Conservation (phyloP, 1,284 basidiomycete genomes). For the Apiotrichum sp. region DNA sequence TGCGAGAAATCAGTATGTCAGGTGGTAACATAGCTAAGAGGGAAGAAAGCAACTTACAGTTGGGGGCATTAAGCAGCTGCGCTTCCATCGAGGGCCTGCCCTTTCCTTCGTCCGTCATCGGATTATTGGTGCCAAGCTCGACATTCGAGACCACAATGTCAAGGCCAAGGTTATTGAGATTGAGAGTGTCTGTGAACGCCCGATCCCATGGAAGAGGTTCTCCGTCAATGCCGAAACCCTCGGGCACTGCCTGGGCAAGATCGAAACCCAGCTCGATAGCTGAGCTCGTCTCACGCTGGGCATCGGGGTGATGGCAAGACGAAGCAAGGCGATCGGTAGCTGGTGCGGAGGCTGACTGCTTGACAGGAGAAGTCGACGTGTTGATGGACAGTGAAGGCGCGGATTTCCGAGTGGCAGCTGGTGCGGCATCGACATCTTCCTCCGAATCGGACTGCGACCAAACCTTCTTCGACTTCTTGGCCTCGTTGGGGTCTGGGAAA, state of each 20-base stretch:
- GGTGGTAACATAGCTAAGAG: background rate
- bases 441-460: conserved; percentile 7
- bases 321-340: background rate
- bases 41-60: background rate
- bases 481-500: conserved; percentile 8
- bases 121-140: background rate
- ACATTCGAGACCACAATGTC: background rate
- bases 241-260: conserved; percentile 8
- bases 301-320: too few relatives aligned
- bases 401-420: background rate
- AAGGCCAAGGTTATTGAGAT: background rate
- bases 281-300: background rate
- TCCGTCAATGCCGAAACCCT: conserved; percentile 9
- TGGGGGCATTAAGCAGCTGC: background rate
- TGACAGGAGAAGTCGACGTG: background rate
- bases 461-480: conserved; percentile 7
- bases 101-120: background rate
- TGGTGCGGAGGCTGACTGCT: background rate
- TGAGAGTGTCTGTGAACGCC: conserved; percentile 3
- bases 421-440: conserved; percentile 1
- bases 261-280: conserved; percentile 2
- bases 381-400: background rate
- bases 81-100: background rate
- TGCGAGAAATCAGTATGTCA: background rate
- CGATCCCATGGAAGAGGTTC: conserved; percentile 10